Percentiles rank a stretch among this genome's conserved stretches.
These are phyloP conservation scores for Alternaria sp. DNA, from an alignment of 2,329 filamentous ascomycete genomes.

Conservation along the genomic window DNA sequence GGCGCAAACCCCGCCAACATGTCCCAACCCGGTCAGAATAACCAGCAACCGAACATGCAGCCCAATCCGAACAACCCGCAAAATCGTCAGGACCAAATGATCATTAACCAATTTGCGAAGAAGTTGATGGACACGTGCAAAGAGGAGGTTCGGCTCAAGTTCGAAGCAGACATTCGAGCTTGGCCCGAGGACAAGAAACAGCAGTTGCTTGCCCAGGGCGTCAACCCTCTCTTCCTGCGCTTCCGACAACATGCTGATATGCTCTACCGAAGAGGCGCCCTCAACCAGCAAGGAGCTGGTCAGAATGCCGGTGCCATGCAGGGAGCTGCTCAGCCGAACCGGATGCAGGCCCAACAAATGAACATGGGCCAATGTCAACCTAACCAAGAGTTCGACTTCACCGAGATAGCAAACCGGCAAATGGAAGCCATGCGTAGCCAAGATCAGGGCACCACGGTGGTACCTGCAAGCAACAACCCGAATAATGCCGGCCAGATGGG, in stretches of 20 bases:
- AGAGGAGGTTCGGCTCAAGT: slow-evolving; percentile 59
- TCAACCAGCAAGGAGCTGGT: slow-evolving; percentile 26
- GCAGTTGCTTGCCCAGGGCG: slow-evolving; percentile 54
- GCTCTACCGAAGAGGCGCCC: slow-evolving; percentile 36
- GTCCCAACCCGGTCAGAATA: slow-evolving; percentile 36
- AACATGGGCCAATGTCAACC: slow-evolving; percentile 42
- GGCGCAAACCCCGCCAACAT: slow-evolving; percentile 28
- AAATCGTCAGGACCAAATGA: slow-evolving; percentile 34
- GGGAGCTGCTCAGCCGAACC: slow-evolving; percentile 38
- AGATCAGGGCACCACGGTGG: slow-evolving; percentile 69
- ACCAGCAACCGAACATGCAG: slow-evolving; percentile 46
- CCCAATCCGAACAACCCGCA: slow-evolving; percentile 33
- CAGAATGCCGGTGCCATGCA: slow-evolving; percentile 49
- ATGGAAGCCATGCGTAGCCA: slow-evolving; percentile 68
- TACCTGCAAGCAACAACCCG: slow-evolving; percentile 68
- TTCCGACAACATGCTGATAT: slow-evolving; percentile 60
- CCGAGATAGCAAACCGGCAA: slow-evolving; percentile 67
- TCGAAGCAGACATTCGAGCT: slow-evolving; percentile 53
- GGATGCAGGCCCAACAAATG: slow-evolving; percentile 41
- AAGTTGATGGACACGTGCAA: slow-evolving; percentile 59
- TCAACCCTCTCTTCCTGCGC: slow-evolving; percentile 61
- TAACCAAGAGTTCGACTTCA: slow-evolving; percentile 57
- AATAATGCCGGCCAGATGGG: slow-evolving; percentile 51
- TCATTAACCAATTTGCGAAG: slow-evolving; percentile 57
- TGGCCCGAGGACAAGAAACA: slow-evolving; percentile 59